These are phyloP conservation scores for Deinandra increscens DNA, from an alignment of 129 eudicot genomes.

Conservation along the genomic window DNA sequence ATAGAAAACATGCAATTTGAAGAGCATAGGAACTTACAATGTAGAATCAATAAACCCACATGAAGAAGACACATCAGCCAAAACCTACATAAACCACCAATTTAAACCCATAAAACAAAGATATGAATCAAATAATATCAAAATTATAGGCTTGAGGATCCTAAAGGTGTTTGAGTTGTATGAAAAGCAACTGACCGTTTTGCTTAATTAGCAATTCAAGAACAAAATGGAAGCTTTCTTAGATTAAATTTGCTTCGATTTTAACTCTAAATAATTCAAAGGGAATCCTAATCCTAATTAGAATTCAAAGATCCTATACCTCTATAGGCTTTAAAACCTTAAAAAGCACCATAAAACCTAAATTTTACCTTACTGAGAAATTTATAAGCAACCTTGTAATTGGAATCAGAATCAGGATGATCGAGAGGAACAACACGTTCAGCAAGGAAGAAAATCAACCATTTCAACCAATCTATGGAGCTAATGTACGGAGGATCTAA, in stretches of 20 bases:
- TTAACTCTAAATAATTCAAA: background rate
- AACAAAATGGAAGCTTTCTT: too few relatives aligned
- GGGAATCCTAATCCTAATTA: background rate
- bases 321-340: constrained; percentile 11
- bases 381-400: constrained; percentile 38
- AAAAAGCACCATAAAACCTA: background rate
- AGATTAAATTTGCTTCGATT: background rate
- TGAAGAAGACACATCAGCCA: too few relatives aligned
- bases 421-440: constrained; percentile 37
- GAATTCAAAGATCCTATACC: background rate
- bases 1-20: too few relatives aligned
- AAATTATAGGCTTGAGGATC: too few relatives aligned
- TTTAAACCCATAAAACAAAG: too few relatives aligned
- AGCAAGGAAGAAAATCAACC: constrained; percentile 38
- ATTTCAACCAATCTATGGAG: constrained; percentile 31
- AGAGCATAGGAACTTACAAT: too few relatives aligned
- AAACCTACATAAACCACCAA: too few relatives aligned
- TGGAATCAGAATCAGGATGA: constrained; percentile 33
- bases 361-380: constrained; percentile 35
- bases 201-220: background rate
- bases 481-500: constrained; percentile 19
- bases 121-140: too few relatives aligned
- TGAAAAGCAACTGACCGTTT: background rate
- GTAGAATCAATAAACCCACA: too few relatives aligned
- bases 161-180: too few relatives aligned